Percentiles rank a stretch among this genome's conserved stretches.
Evolutionary conservation across 2,329 filamentous ascomycete species (phyloP).

Genomic region (Botrytis fragariae): DNA sequence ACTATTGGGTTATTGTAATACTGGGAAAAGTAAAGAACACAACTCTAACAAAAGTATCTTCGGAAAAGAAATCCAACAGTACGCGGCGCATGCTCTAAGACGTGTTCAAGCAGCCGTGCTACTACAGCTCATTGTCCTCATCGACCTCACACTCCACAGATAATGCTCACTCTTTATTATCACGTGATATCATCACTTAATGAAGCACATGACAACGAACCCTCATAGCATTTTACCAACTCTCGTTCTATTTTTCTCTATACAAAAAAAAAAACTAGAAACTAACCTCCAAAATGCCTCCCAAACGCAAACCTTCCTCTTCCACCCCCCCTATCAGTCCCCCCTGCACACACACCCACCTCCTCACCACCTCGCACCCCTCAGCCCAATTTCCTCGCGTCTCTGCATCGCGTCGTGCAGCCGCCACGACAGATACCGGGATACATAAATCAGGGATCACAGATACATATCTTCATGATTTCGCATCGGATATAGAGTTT

Average conservation of each 20-base stretch:
- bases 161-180: not conserved
- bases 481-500: not conserved
- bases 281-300: not conserved
- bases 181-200: not conserved
- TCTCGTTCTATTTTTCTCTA: too few relatives aligned
- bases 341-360: not conserved
- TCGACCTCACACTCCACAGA: not conserved
- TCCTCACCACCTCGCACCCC: slow-evolving; percentile 1
- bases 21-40: too few relatives aligned
- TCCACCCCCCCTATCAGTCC: not conserved
- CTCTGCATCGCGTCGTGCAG: slow-evolving; percentile 12
- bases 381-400: not conserved
- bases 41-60: too few relatives aligned
- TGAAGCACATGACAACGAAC: not conserved
- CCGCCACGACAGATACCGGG: slow-evolving; percentile 19
- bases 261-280: fast-evolving
- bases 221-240: not conserved
- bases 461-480: not conserved
- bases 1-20: too few relatives aligned
- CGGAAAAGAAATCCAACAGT: too few relatives aligned
- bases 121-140: too few relatives aligned
- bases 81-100: too few relatives aligned
- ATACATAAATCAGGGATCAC: not conserved
- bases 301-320: not conserved
- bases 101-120: too few relatives aligned